These are phyloP conservation scores for Stemphylium lycopersici DNA, from an alignment of 2,329 filamentous ascomycete genomes.

Conservation along the genomic window DNA sequence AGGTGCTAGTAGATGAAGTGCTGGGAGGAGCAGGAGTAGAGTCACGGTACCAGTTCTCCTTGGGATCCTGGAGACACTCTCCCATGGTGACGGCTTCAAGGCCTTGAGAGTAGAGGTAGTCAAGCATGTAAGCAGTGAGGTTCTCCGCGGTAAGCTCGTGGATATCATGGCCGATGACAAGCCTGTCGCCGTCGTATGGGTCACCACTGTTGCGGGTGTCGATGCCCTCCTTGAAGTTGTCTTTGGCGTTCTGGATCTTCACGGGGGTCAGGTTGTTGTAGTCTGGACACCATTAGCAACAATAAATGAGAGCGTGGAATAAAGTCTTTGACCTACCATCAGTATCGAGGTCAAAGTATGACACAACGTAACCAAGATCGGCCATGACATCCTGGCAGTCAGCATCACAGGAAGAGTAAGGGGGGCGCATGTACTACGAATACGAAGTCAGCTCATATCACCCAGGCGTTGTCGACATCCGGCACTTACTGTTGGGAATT, in stretches of 20 bases:
- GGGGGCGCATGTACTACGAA: conserved; percentile 55
- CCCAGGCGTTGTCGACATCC: too few relatives aligned
- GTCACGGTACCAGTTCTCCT: conserved; percentile 54
- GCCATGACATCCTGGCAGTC: conserved; percentile 50
- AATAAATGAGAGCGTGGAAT: neutral
- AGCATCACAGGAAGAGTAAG: conserved; percentile 54
- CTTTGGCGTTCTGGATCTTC: conserved; percentile 42
- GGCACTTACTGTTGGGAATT: conserved; percentile 53
- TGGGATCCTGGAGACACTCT: conserved; percentile 55
- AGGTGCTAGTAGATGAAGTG: conserved; percentile 27
- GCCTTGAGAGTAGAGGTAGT: conserved; percentile 46
- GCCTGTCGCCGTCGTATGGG: conserved; percentile 26
- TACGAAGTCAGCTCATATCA: too few relatives aligned
- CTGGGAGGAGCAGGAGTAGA: conserved; percentile 42
- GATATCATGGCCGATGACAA: conserved; percentile 62
- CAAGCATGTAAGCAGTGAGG: conserved; percentile 54
- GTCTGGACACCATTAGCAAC: conserved; percentile 13
- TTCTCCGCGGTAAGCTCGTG: conserved; percentile 54
- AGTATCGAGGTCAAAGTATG: conserved; percentile 66
- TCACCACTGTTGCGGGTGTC: neutral
- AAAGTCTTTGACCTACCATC: conserved; percentile 44
- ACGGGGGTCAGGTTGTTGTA: conserved; percentile 40
- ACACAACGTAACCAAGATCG: conserved; percentile 62
- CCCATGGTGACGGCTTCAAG: conserved; percentile 56
- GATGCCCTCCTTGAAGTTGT: conserved; percentile 45